Percentiles rank a stretch among this genome's conserved stretches.
These are phyloP conservation scores for Acanthamoeba healyi DNA, from an alignment of 208 protist species.

Conservation along the genomic window DNA sequence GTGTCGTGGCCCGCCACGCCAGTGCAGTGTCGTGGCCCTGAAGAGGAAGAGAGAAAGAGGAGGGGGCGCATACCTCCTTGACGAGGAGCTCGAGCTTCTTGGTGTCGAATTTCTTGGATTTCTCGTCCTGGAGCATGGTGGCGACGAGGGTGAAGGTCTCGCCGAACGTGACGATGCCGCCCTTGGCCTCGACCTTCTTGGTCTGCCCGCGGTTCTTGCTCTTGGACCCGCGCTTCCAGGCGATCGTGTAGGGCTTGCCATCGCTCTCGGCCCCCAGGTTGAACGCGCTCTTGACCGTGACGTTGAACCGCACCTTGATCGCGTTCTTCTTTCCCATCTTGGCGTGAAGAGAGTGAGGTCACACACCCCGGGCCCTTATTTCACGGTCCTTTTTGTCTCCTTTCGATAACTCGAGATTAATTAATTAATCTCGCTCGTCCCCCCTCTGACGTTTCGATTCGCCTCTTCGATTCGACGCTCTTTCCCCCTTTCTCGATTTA, in stretches of 20 bases:
- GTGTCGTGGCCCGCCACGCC: neutral
- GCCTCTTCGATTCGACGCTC: no score
- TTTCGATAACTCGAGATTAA: no score
- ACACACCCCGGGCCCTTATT: no score
- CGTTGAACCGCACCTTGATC: constrained; percentile 34
- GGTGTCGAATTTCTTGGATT: constrained; percentile 42
- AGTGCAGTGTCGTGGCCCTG: neutral
- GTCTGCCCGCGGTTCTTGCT: constrained; percentile 30
- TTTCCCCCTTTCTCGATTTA: no score
- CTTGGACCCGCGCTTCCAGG: constrained; percentile 40
- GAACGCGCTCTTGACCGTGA: constrained; percentile 26
- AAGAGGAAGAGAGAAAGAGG: neutral
- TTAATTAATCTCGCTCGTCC: no score
- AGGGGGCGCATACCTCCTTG: neutral
- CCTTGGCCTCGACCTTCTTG: constrained; percentile 11
- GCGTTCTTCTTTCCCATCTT: constrained; percentile 25
- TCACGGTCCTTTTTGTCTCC: no score
- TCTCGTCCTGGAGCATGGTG: constrained; percentile 45
- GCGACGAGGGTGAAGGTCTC: neutral
- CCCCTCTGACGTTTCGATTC: no score
- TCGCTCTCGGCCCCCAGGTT: neutral
- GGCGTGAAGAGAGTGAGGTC: neutral
- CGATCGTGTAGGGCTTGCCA: neutral
- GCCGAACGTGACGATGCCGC: constrained; percentile 3
- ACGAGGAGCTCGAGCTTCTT: constrained; percentile 9